A percentile compares a stretch with the other conserved stretches of the same genome.
Evolutionary conservation across 768 basidiomycete genomes (phyloP).

Genomic region (Hortiboletus flavorubellus): DNA sequence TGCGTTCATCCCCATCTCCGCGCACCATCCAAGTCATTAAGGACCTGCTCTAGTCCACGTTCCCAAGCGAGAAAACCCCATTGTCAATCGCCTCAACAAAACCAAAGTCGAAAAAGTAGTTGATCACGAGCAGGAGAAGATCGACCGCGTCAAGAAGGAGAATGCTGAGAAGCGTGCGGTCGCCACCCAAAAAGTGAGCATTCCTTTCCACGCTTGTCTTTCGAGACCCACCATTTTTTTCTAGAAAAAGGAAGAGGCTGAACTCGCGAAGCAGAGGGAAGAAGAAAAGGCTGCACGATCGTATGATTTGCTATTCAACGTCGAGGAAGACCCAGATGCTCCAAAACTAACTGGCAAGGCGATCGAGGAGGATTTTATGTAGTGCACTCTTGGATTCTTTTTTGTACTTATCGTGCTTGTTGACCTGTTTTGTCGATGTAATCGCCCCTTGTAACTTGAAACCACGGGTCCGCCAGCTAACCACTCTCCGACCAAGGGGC

Average conservation of each 20-base stretch:
- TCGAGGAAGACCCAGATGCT: conserved; percentile 51
- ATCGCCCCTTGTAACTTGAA: no score
- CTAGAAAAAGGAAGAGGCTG: conserved; percentile 77
- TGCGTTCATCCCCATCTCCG: conserved; percentile 24
- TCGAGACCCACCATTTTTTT: background rate
- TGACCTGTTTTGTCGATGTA: background rate
- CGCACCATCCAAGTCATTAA: background rate
- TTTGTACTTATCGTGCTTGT: background rate
- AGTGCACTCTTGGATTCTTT: conserved; percentile 17
- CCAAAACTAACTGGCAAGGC: conserved; percentile 64
- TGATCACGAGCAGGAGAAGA: conserved; percentile 86
- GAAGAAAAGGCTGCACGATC: conserved; percentile 86
- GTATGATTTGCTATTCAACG: conserved; percentile 78
- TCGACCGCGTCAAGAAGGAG: conserved; percentile 80
- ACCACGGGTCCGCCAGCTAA: background rate
- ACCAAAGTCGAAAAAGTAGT: conserved; percentile 83
- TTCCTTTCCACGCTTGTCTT: background rate
- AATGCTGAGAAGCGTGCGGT: conserved; percentile 57
- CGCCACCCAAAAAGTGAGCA: conserved; percentile 63
- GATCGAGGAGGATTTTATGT: conserved; percentile 90
- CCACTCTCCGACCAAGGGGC: background rate
- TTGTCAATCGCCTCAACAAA: conserved; percentile 92
- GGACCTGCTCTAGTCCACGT: conserved; percentile 57
- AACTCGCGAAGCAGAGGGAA: conserved; percentile 70
- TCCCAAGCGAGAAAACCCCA: conserved; percentile 75